Percentiles rank a stretch among this genome's conserved stretches.
Conservation (phyloP, 352 stramenopile genomes). For the Pythium aristosporum region DNA sequence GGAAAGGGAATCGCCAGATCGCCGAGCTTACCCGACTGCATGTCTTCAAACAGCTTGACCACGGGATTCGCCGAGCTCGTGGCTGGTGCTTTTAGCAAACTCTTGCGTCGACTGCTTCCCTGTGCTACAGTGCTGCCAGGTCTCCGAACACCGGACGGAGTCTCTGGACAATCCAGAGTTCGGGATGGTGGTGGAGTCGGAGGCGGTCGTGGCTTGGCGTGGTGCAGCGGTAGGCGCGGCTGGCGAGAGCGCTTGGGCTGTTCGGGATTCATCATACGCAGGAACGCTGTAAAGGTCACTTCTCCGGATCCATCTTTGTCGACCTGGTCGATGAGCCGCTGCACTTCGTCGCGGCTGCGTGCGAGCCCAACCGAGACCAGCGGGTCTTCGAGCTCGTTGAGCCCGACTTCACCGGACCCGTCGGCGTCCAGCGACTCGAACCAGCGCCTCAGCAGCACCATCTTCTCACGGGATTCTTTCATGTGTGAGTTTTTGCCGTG, state of each 20-base stretch:
- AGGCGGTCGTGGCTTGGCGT: constrained; percentile 35
- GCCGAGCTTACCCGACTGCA: constrained; percentile 75
- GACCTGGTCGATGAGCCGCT: constrained; percentile 67
- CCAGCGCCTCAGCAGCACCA: constrained; percentile 73
- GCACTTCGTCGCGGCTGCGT: constrained; percentile 67
- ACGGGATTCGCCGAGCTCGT: constrained; percentile 45
- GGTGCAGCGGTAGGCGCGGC: constrained; percentile 37
- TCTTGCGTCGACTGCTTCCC: neutral
- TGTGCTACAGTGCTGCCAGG: neutral
- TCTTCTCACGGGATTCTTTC: constrained; percentile 66
- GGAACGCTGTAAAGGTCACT: constrained; percentile 75
- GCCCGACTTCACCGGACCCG: constrained; percentile 71
- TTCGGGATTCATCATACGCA: constrained; percentile 66
- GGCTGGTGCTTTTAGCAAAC: neutral
- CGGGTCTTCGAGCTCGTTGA: constrained; percentile 86
- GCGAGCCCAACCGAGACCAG: constrained; percentile 86
- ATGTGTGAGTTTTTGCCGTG: constrained; percentile 70
- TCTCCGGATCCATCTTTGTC: constrained; percentile 62
- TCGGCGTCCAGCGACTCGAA: constrained; percentile 89
- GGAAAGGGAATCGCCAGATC: constrained; percentile 75
- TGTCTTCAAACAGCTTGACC: constrained; percentile 73
- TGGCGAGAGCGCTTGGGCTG: constrained; percentile 38
- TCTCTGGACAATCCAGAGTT: neutral
- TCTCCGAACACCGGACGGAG: neutral
- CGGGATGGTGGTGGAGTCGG: neutral